A percentile compares a stretch with the other conserved stretches of the same genome.
Evolutionary conservation across 192 early-diverging fungal species (phyloP).

Genomic region (Martensiomyces pterosporus): DNA sequence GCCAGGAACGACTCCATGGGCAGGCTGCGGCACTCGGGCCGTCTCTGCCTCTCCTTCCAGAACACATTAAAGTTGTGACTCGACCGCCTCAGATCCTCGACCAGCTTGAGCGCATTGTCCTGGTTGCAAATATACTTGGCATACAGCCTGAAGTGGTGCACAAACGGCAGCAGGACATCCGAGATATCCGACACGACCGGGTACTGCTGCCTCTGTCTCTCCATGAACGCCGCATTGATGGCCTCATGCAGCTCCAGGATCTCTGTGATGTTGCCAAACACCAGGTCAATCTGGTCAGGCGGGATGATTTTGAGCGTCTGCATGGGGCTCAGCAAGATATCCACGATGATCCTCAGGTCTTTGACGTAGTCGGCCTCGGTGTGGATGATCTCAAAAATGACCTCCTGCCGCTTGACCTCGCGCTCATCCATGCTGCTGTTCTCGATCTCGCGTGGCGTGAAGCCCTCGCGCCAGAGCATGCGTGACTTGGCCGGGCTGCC

Average conservation of each 20-base stretch:
- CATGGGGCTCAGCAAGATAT: conserved; percentile 58
- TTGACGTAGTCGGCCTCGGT: conserved; percentile 89
- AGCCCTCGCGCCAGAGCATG: conserved; percentile 54
- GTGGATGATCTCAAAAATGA: conserved; percentile 87
- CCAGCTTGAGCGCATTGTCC: conserved; percentile 51
- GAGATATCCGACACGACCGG: conserved; percentile 53
- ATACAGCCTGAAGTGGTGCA: conserved; percentile 47
- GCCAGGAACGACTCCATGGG: conserved; percentile 54
- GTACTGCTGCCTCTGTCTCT: conserved; percentile 54
- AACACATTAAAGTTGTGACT: conserved; percentile 51
- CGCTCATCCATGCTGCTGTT: conserved; percentile 57
- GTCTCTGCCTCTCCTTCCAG: conserved; percentile 48
- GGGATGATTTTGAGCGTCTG: conserved; percentile 44
- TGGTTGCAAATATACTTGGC: conserved; percentile 57
- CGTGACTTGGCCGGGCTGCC: conserved; percentile 44
- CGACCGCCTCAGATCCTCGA: conserved; percentile 41
- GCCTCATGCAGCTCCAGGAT: conserved; percentile 52
- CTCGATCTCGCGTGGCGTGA: conserved; percentile 55
- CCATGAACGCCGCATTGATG: conserved; percentile 51
- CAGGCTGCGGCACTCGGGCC: conserved; percentile 53
- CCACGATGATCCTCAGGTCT: conserved; percentile 79
- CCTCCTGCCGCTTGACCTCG: conserved; percentile 87
- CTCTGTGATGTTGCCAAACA: conserved; percentile 52
- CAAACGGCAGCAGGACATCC: conserved; percentile 52
- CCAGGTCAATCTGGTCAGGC: conserved; percentile 41